Conservation (phyloP, 768 basidiomycete species). For the Favolaschia claudopus region DNA sequence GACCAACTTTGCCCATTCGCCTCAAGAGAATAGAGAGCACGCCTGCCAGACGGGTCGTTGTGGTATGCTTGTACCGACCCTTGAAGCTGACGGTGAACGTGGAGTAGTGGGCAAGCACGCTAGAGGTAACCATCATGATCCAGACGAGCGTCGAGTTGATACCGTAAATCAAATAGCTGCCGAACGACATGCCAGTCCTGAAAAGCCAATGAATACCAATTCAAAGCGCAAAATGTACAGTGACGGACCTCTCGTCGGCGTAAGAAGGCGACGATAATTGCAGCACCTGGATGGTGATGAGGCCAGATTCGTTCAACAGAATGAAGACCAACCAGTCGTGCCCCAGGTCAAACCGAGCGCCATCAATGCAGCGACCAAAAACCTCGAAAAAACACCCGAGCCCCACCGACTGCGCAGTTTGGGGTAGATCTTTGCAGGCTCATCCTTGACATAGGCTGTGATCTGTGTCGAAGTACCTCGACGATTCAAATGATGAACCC, state of each 20-base stretch:
- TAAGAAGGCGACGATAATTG: slow-evolving; percentile 30
- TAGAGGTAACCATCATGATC: slow-evolving; percentile 38
- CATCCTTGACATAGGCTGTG: slow-evolving; percentile 11
- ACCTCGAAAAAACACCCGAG: slow-evolving; percentile 22
- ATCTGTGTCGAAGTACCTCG: slow-evolving; percentile 18
- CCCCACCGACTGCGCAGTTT: slow-evolving; percentile 19
- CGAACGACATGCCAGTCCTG: slow-evolving; percentile 46
- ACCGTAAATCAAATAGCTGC: slow-evolving; percentile 40
- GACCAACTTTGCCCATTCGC: slow-evolving; percentile 31
- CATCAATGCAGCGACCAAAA: slow-evolving; percentile 26
- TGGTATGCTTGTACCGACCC: slow-evolving; percentile 22
- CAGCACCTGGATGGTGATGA: too few species aligned
- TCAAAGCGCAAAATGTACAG: background rate
- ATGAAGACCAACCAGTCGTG: slow-evolving; percentile 18
- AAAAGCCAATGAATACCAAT: background rate
- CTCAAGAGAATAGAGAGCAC: slow-evolving; percentile 27
- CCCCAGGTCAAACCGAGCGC: slow-evolving; percentile 31
- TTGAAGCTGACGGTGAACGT: slow-evolving; percentile 21
- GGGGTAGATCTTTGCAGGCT: background rate
- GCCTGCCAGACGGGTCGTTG: slow-evolving; percentile 39
- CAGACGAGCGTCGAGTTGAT: slow-evolving; percentile 41
- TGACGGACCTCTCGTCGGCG: slow-evolving; percentile 27
- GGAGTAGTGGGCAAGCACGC: slow-evolving; percentile 34
- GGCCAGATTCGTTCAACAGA: too few species aligned
- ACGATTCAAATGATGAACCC: slow-evolving; percentile 13